A percentile compares a stretch with the other conserved stretches of the same genome.
Conservation (phyloP, 768 basidiomycete species). For the Xerocomellus dryophilus region DNA sequence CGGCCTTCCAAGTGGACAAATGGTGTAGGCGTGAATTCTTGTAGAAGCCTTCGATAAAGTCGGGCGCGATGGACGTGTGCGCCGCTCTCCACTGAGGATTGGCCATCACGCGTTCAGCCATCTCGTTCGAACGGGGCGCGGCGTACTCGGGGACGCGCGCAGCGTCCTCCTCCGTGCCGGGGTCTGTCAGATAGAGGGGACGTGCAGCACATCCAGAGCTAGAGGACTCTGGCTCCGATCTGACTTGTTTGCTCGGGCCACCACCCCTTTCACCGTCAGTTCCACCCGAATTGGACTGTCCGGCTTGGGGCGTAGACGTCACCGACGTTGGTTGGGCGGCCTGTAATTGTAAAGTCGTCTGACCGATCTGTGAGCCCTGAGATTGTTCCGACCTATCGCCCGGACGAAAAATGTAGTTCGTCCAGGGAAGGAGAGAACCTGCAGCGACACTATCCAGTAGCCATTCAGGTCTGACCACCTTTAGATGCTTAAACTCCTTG, state of each 20-base stretch:
- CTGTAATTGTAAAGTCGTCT: slow-evolving; percentile 15
- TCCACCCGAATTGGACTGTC: background rate
- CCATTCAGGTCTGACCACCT: slow-evolving; percentile 88
- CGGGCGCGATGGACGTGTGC: slow-evolving; percentile 82
- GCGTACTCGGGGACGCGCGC: slow-evolving; percentile 63
- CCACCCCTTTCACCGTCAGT: background rate
- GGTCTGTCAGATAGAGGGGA: slow-evolving; percentile 42
- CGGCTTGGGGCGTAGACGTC: background rate
- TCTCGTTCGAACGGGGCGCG: slow-evolving; percentile 60
- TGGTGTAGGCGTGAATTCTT: slow-evolving; percentile 91
- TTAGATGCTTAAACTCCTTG: slow-evolving; percentile 85
- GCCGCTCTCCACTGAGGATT: slow-evolving; percentile 82
- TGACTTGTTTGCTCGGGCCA: slow-evolving; percentile 1
- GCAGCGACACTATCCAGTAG: slow-evolving; percentile 73
- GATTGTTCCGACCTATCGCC: slow-evolving; percentile 45
- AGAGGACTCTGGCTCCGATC: background rate
- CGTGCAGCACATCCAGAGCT: slow-evolving; percentile 12
- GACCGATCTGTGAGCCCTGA: slow-evolving; percentile 41
- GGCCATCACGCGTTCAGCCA: slow-evolving; percentile 77
- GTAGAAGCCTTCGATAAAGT: slow-evolving; percentile 83
- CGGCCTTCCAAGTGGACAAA: slow-evolving; percentile 88
- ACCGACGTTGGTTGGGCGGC: slow-evolving; percentile 5
- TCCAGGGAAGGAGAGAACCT: slow-evolving; percentile 75
- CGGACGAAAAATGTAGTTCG: slow-evolving; percentile 59
- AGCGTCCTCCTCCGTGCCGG: slow-evolving; percentile 40